Evolutionary conservation across 345 rosid species (phyloP).

Genomic region (Geranium brycei): DNA sequence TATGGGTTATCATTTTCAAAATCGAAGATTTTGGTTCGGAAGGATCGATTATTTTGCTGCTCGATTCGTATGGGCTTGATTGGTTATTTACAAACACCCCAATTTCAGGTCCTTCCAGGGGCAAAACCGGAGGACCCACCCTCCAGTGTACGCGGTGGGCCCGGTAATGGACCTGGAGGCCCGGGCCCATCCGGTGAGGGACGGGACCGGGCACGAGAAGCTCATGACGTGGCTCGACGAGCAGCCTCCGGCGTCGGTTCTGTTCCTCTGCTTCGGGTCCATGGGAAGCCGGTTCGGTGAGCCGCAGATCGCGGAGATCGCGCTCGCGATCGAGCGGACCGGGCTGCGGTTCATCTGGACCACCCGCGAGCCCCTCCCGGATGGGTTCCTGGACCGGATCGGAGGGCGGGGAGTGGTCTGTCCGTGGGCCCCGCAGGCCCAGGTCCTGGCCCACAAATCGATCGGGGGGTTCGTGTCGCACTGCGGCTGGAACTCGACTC

Average conservation of each 20-base stretch:
- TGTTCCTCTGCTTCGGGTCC: conserved; percentile 44
- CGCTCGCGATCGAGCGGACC: conserved; percentile 25
- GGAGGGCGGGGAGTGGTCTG: conserved; percentile 16
- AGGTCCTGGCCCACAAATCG: conserved; percentile 22
- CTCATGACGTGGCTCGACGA: conserved; percentile 38
- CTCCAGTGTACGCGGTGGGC: conserved; percentile 35
- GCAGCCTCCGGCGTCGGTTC: conserved; percentile 28
- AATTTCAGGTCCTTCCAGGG: too few species aligned
- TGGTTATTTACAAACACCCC: too few species aligned
- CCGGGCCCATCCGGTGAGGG: conserved; percentile 8
- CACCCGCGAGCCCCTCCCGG: conserved; percentile 9
- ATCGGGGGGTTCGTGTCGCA: conserved; percentile 37
- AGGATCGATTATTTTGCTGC: too few species aligned
- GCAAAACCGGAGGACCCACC: conserved; percentile 3
- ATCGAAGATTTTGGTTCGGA: too few species aligned
- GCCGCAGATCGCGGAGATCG: conserved; percentile 31
- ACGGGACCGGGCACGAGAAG: conserved; percentile 3
- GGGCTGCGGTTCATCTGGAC: conserved; percentile 35
- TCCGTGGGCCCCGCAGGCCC: conserved; percentile 34
- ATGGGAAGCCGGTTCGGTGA: too few species aligned
- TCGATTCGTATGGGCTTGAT: too few species aligned
- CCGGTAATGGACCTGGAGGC: conserved; percentile 9
- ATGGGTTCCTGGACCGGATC: conserved; percentile 22
- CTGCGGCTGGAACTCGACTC: conserved; percentile 41
- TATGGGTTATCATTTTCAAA: too few species aligned